These are phyloP conservation scores for Cucumis sativus DNA, from an alignment of 306 rosid genomes.

Conservation along the genomic window Cucumber_9930_V3 NC_026657.2:24011001-24011500, in stretches of 20 bases:
- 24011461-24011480: constrained; percentile 40
- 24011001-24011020: background rate
- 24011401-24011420: constrained; percentile 47
- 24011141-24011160: constrained; percentile 43
- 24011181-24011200: constrained; percentile 63
- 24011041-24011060: constrained; percentile 76
- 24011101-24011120: constrained; percentile 51
- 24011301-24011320: constrained; percentile 60
- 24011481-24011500: constrained; percentile 47
- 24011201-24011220: constrained; percentile 85
- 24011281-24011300: constrained; percentile 86
- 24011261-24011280: constrained; percentile 37
- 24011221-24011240: constrained; percentile 51
- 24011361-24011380: constrained; percentile 39
- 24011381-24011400: constrained; percentile 58
- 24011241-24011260: constrained; percentile 69
- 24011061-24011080: constrained; percentile 63
- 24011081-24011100: constrained; percentile 65
- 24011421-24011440: constrained; percentile 39
- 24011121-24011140: constrained; percentile 23
- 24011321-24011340: constrained; percentile 46
- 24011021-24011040: constrained; percentile 1
- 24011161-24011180: constrained; percentile 46
- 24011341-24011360: constrained; percentile 52
- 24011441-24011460: constrained; percentile 11